phyloP scores from a whole-genome alignment of 2,329 filamentous ascomycete genomes.

The Hymenoscyphus infarciens region DNA sequence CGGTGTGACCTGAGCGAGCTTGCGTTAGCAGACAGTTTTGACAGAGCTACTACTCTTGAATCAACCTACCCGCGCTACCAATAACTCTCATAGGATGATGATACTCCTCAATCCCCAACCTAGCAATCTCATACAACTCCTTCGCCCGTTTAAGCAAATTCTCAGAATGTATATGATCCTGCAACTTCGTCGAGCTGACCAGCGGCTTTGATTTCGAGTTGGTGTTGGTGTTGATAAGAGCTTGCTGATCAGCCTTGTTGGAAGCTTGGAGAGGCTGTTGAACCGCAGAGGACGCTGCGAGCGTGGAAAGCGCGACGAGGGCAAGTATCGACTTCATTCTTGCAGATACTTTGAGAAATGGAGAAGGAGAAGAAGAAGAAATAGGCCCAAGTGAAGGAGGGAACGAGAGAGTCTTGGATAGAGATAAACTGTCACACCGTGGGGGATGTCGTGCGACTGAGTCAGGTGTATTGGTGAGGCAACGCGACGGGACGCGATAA shows the following conservation, averaged over 20 bases:
- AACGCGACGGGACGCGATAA: slow-evolving; percentile 1
- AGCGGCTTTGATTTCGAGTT: slow-evolving; percentile 15
- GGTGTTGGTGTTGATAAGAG: slow-evolving; percentile 1
- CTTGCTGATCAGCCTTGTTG: background rate
- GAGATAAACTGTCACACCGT: background rate
- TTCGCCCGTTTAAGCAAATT: slow-evolving; percentile 58
- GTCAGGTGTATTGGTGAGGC: slow-evolving; percentile 1
- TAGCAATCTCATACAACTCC: slow-evolving; percentile 59
- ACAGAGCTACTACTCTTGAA: background rate
- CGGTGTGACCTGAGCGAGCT: slow-evolving; percentile 55
- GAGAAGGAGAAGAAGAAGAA: background rate
- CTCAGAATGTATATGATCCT: slow-evolving; percentile 52
- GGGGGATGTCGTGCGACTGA: background rate
- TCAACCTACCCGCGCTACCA: slow-evolving; percentile 54
- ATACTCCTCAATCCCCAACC: slow-evolving; percentile 56
- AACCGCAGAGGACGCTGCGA: slow-evolving; percentile 14
- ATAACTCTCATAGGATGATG: slow-evolving; percentile 69
- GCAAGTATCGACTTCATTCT: slow-evolving; percentile 13
- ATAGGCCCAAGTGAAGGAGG: background rate
- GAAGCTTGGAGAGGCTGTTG: slow-evolving; percentile 13
- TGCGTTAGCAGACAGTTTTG: background rate
- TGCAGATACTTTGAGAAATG: background rate
- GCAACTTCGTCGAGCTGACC: slow-evolving; percentile 51
- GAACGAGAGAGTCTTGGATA: background rate
- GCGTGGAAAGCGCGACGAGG: slow-evolving; percentile 8